These are phyloP conservation scores for Neobulgaria alba DNA, from an alignment of 2,329 filamentous ascomycete species.

Conservation along the genomic window DNA sequence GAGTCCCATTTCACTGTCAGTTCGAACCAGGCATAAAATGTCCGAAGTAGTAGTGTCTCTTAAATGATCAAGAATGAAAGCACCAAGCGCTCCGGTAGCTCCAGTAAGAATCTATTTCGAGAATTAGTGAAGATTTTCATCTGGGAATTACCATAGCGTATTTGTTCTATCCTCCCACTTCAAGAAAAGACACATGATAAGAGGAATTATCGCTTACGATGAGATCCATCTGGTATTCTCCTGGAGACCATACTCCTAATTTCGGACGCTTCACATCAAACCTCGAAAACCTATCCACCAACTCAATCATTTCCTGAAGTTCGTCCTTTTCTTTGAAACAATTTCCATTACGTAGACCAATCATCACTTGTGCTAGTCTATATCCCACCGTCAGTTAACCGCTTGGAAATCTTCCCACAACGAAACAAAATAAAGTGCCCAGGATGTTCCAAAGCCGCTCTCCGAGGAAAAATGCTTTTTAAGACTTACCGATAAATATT, in stretches of 20 bases:
- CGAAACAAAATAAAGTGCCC: conserved; percentile 1
- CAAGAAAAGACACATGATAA: no score
- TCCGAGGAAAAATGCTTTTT: background rate
- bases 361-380: no score
- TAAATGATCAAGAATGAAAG: conserved; percentile 41
- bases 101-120: conserved; percentile 43
- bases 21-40: conserved; percentile 50
- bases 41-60: conserved; percentile 31
- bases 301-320: conserved; percentile 32
- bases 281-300: conserved; percentile 38
- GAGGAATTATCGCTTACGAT: no score
- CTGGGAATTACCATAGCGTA: no score
- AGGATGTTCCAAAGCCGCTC: conserved; percentile 4
- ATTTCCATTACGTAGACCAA: no score
- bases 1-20: conserved; percentile 31
- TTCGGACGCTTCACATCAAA: conserved; percentile 20
- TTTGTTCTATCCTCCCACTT: no score
- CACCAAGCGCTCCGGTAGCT: conserved; percentile 42
- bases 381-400: no score
- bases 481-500: conserved; percentile 33
- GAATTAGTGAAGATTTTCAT: no score
- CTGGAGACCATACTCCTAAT: no score
- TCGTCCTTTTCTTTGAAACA: no score
- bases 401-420: background rate
- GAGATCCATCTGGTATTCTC: no score